A percentile compares a stretch with the other conserved stretches of the same genome.
phyloP scores from a whole-genome alignment of 176 grass and related monocot genomes.

The Triticum turgidum region DNA sequence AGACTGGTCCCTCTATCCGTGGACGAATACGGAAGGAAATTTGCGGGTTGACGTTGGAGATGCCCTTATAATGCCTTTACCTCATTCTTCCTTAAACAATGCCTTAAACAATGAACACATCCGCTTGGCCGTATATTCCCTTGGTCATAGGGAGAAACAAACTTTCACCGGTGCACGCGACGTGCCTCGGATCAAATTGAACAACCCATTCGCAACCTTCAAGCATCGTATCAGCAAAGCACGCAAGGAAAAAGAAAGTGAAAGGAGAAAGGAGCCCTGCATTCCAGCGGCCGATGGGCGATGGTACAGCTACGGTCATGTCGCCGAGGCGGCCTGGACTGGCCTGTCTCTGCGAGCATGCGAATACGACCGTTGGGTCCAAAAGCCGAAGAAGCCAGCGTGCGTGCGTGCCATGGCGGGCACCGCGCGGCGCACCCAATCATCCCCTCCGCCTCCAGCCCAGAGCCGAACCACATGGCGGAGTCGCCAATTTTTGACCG shows the following conservation, averaged over 20 bases:
- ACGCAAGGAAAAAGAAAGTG: background rate
- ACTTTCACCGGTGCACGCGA: background rate
- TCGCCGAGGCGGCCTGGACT: background rate
- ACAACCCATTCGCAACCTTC: background rate
- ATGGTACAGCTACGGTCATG: background rate
- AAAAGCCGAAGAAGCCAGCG: constrained; percentile 1
- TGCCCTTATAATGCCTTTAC: too few species aligned
- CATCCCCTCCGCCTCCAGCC: background rate
- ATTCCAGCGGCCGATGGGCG: too few species aligned
- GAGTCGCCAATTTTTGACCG: constrained; percentile 54
- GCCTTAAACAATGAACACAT: background rate
- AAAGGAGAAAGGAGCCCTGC: background rate
- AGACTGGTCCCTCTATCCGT: too few species aligned
- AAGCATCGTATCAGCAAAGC: background rate
- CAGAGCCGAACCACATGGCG: background rate
- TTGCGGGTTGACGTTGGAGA: too few species aligned
- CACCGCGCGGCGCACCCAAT: background rate
- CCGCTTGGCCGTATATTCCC: background rate
- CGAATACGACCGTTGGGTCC: constrained; percentile 37
- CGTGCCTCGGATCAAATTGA: background rate
- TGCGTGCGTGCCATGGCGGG: constrained; percentile 16
- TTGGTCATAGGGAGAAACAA: background rate
- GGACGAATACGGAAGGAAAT: too few species aligned
- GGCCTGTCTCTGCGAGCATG: background rate
- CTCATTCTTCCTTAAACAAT: background rate